A percentile compares a stretch with the other conserved stretches of the same genome.
Conservation (phyloP, 179 eudicot species). For the Carnegiea gigantea region DNA sequence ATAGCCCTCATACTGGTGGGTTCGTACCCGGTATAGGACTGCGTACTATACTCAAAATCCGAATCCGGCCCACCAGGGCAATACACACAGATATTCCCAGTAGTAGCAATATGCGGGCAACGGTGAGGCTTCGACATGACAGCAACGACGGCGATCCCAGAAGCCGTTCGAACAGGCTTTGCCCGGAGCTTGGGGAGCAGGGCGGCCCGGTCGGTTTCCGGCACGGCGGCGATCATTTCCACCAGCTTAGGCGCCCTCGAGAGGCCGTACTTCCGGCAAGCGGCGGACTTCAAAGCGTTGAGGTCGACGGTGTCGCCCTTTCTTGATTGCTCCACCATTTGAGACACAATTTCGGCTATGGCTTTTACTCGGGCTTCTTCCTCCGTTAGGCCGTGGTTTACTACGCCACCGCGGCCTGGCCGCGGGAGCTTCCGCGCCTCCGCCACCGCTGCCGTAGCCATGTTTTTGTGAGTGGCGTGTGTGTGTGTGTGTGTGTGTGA, state of each 20-base stretch:
- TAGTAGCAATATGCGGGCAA: slow-evolving; percentile 94
- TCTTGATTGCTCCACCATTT: slow-evolving; percentile 67
- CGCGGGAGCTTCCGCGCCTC: slow-evolving; percentile 61
- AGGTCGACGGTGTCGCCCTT: slow-evolving; percentile 73
- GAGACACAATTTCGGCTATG: slow-evolving; percentile 80
- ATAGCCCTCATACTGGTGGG: slow-evolving; percentile 99
- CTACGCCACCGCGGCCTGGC: slow-evolving; percentile 93
- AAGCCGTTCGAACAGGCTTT: slow-evolving; percentile 89
- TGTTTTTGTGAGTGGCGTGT: not conserved
- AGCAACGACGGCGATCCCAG: slow-evolving; percentile 94
- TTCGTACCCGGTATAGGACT: slow-evolving; percentile 93
- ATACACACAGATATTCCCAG: slow-evolving; percentile 94
- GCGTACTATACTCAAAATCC: slow-evolving; percentile 98
- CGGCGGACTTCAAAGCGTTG: slow-evolving; percentile 82
- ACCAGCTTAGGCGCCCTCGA: slow-evolving; percentile 88
- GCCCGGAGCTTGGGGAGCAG: slow-evolving; percentile 81
- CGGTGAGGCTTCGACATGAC: slow-evolving; percentile 98
- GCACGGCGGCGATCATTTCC: slow-evolving; percentile 94
- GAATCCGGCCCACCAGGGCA: slow-evolving; percentile 98
- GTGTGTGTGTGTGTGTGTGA: not conserved
- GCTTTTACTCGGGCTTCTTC: slow-evolving; percentile 92
- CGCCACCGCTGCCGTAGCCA: slow-evolving; percentile 48
- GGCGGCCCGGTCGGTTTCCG: slow-evolving; percentile 68
- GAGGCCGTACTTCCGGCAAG: slow-evolving; percentile 94
- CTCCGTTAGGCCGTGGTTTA: slow-evolving; percentile 53